These are phyloP conservation scores for Diaporthe batatas DNA, from an alignment of 2,329 filamentous ascomycete genomes.

Conservation along the genomic window DNA sequence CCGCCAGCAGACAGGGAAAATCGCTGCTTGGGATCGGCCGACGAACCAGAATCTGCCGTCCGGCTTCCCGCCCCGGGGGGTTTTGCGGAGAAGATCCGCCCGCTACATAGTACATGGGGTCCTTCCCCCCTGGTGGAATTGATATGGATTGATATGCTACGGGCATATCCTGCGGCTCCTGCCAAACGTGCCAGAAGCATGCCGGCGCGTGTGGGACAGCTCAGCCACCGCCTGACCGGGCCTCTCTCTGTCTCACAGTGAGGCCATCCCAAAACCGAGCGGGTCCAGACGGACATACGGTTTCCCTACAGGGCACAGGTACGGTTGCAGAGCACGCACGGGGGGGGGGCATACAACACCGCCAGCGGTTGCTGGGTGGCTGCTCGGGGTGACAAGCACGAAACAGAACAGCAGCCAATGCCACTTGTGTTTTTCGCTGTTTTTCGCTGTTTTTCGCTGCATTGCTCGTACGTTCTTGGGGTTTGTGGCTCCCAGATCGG, in stretches of 20 bases:
- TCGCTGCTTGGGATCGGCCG: conserved; percentile 20
- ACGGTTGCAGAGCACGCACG: too few species aligned
- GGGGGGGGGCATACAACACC: too few species aligned
- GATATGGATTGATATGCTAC: too few species aligned
- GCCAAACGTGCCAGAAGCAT: too few species aligned
- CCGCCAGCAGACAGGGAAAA: conserved; percentile 21
- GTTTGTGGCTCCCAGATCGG: background rate
- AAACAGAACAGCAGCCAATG: background rate
- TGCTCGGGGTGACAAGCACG: background rate
- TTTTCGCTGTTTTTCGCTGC: too few species aligned
- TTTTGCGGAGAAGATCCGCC: conserved; percentile 26
- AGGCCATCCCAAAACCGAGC: too few species aligned
- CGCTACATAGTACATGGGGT: background rate
- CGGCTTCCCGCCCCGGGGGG: conserved; percentile 12
- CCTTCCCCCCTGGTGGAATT: background rate
- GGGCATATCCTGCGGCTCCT: too few species aligned
- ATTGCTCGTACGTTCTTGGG: background rate
- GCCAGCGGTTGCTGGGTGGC: conserved; percentile 3
- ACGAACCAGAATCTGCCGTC: conserved; percentile 20
- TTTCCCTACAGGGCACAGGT: too few species aligned
- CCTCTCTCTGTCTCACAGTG: too few species aligned
- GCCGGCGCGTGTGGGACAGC: too few species aligned
- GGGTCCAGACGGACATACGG: too few species aligned
- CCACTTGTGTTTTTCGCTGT: background rate
- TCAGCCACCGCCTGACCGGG: too few species aligned